phyloP scores from a whole-genome alignment of 2,329 filamentous ascomycete genomes.

The Coleophoma cylindrospora region DNA sequence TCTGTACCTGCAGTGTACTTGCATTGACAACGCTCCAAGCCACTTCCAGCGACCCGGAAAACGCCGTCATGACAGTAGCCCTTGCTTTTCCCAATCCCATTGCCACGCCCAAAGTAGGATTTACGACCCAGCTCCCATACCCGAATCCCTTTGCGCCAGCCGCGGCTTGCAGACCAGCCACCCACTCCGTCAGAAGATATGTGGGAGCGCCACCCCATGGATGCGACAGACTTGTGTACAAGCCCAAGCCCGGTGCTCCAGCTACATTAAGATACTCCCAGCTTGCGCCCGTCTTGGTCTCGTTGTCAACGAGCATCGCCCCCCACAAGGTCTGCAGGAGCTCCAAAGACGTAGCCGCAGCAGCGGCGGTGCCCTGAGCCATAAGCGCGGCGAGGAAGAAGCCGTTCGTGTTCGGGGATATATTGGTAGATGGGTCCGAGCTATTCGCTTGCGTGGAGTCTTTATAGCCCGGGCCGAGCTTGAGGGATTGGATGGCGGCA shows the following conservation, averaged over 20 bases:
- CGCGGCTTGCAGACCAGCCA: not conserved
- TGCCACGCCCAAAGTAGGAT: too few relatives aligned
- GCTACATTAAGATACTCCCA: slow-evolving; percentile 40
- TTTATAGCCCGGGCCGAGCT: slow-evolving; percentile 28
- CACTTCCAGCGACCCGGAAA: too few relatives aligned
- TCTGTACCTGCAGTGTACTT: too few relatives aligned
- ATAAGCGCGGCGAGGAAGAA: slow-evolving; percentile 36
- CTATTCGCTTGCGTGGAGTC: slow-evolving; percentile 18
- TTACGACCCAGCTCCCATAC: too few relatives aligned
- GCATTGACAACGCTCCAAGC: too few relatives aligned
- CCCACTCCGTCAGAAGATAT: slow-evolving; percentile 35
- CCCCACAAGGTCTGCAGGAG: slow-evolving; percentile 35
- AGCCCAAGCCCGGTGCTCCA: slow-evolving; percentile 32
- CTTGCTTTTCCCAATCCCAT: too few relatives aligned
- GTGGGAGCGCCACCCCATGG: slow-evolving; percentile 41
- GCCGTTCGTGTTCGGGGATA: slow-evolving; percentile 41
- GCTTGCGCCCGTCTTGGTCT: slow-evolving; percentile 31
- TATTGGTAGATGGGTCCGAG: slow-evolving; percentile 16
- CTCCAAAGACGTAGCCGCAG: slow-evolving; percentile 11
- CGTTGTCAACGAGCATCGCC: slow-evolving; percentile 32
- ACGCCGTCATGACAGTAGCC: too few relatives aligned
- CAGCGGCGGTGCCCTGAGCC: slow-evolving; percentile 17
- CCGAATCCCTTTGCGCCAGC: too few relatives aligned
- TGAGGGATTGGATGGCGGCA: slow-evolving; percentile 23
- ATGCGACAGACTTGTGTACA: slow-evolving; percentile 37